Evolutionary conservation across 129 eudicot species (phyloP).

Genomic region (Pittosporum tobira): DNA sequence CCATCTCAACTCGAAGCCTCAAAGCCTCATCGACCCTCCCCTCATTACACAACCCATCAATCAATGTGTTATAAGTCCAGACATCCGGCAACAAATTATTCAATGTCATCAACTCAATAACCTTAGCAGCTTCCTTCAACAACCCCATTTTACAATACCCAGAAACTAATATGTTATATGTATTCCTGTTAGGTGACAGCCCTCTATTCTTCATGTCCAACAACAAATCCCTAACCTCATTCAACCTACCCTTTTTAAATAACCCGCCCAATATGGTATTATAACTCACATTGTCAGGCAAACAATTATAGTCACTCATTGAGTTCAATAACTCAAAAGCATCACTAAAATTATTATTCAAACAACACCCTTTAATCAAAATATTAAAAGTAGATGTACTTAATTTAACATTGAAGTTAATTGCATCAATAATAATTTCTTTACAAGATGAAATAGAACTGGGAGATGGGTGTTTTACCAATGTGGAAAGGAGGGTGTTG

Average conservation of each 20-base stretch:
- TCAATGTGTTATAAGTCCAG: conserved; percentile 66
- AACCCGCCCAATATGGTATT: conserved; percentile 55
- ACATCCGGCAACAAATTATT: conserved; percentile 50
- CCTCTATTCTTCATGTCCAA: conserved; percentile 54
- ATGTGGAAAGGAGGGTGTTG: conserved; percentile 51
- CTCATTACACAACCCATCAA: conserved; percentile 45
- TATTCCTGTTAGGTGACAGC: conserved; percentile 46
- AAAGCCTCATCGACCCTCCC: conserved; percentile 63
- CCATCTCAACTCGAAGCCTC: conserved; percentile 44
- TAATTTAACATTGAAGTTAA: conserved; percentile 36
- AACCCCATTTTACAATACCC: conserved; percentile 66
- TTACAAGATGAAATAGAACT: conserved; percentile 22
- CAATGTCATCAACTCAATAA: conserved; percentile 63
- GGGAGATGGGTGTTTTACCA: conserved; percentile 49
- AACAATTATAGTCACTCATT: conserved; percentile 44
- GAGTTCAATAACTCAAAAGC: conserved; percentile 44
- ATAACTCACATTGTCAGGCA: conserved; percentile 67
- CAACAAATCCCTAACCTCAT: conserved; percentile 45
- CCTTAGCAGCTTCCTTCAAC: conserved; percentile 48
- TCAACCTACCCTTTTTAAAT: conserved; percentile 53
- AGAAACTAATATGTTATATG: conserved; percentile 60
- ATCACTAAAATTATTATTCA: conserved; percentile 36
- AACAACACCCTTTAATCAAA: conserved; percentile 55
- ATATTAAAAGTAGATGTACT: conserved; percentile 56
- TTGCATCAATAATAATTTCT: conserved; percentile 49